phyloP scores from a whole-genome alignment of 2,329 filamentous ascomycete genomes.

The Fusarium sp. region DNA sequence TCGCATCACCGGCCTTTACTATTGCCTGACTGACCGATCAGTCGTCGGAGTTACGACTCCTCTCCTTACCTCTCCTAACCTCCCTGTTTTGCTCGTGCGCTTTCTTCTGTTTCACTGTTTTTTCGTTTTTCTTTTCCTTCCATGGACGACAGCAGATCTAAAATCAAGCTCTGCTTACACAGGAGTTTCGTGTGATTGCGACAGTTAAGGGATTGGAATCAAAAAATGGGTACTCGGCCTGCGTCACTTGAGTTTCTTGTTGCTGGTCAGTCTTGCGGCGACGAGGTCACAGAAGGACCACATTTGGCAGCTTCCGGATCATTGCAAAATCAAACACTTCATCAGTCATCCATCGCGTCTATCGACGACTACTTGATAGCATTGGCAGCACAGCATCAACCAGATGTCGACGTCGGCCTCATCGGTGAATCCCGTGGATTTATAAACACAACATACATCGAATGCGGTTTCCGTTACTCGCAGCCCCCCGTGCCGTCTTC shows the following conservation, averaged over 20 bases:
- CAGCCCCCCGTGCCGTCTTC: slow-evolving; percentile 49
- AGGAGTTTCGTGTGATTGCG: slow-evolving; percentile 54
- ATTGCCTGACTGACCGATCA: slow-evolving; percentile 31
- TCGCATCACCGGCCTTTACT: slow-evolving; percentile 21
- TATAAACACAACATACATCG: slow-evolving; percentile 50
- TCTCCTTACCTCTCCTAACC: slow-evolving; percentile 46
- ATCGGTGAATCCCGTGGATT: slow-evolving; percentile 51
- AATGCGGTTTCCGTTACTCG: slow-evolving; percentile 47
- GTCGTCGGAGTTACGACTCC: slow-evolving; percentile 38
- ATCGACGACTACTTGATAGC: slow-evolving; percentile 54
- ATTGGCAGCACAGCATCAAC: slow-evolving; percentile 51
- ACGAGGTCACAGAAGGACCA: slow-evolving; percentile 53
- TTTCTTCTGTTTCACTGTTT: slow-evolving; percentile 45
- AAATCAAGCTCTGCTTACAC: slow-evolving; percentile 50
- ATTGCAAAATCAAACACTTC: slow-evolving; percentile 56
- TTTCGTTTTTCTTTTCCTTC: slow-evolving; percentile 45
- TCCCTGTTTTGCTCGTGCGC: slow-evolving; percentile 42
- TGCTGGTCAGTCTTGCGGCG: slow-evolving; percentile 54
- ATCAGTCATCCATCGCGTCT: slow-evolving; percentile 54
- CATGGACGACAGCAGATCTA: slow-evolving; percentile 46
- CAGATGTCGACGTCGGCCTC: slow-evolving; percentile 51
- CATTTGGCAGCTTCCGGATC: slow-evolving; percentile 56
- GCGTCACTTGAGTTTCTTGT: slow-evolving; percentile 51
- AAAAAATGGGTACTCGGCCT: slow-evolving; percentile 52
- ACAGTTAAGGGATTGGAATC: slow-evolving; percentile 52